phyloP scores from a whole-genome alignment of 306 rosid species.

The Ziziphus jujuba region DNA sequence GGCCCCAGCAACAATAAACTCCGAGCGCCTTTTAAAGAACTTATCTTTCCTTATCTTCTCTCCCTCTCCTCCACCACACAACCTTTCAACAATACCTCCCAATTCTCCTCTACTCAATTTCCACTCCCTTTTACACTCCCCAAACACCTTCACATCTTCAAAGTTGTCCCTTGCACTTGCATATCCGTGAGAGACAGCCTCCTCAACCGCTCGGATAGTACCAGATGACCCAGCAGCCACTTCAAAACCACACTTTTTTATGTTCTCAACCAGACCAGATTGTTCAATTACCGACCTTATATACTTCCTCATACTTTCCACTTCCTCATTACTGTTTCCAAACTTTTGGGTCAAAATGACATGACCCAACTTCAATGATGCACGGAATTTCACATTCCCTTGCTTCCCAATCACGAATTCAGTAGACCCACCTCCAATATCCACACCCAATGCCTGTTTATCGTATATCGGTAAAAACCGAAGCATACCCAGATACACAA shows the following conservation, averaged over 20 bases:
- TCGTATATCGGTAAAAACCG: constrained; percentile 28
- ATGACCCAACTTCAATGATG: constrained; percentile 42
- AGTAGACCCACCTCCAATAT: constrained; percentile 49
- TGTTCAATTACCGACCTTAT: constrained; percentile 25
- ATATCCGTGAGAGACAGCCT: constrained; percentile 27
- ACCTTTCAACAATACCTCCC: constrained; percentile 29
- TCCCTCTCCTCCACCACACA: constrained; percentile 28
- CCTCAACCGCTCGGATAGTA: constrained; percentile 36
- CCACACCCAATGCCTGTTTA: constrained; percentile 32
- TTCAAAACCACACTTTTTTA: constrained; percentile 33
- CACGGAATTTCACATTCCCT: constrained; percentile 28
- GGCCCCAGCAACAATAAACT: constrained; percentile 40
- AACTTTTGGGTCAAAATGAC: constrained; percentile 37
- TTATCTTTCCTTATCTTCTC: constrained; percentile 25
- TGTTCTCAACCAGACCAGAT: constrained; percentile 28
- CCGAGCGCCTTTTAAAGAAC: constrained; percentile 29
- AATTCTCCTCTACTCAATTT: constrained; percentile 32
- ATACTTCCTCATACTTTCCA: constrained; percentile 25
- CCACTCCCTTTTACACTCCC: constrained; percentile 33
- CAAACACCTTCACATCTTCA: constrained; percentile 11
- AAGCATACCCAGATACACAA: constrained; percentile 38
- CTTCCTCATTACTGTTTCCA: constrained; percentile 10
- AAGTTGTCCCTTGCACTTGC: constrained; percentile 1
- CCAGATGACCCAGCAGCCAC: constrained; percentile 41
- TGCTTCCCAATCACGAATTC: constrained; percentile 41